These are phyloP conservation scores for Aspergillus taichungensis DNA, from an alignment of 495 filamentous ascomycete genomes.

Conservation along the genomic window DNA sequence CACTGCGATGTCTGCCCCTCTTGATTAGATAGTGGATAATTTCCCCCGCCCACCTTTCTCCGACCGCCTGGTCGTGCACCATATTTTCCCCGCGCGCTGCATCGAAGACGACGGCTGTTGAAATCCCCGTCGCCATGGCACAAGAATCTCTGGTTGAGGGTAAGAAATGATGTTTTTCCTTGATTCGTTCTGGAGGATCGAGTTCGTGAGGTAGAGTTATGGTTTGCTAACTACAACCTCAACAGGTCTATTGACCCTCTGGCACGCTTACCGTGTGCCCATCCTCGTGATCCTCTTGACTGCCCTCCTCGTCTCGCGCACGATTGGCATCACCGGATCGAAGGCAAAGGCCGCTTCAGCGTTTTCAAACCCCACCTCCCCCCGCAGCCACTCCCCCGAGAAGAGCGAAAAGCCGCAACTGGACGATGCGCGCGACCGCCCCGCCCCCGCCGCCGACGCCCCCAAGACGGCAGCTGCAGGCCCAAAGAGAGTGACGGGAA, in stretches of 20 bases:
- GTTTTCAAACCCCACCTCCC: constrained; percentile 28
- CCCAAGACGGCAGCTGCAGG: constrained; percentile 15
- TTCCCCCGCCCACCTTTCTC: no score
- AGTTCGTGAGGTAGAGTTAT: neutral
- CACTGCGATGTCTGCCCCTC: no score
- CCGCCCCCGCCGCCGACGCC: constrained; percentile 1
- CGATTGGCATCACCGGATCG: constrained; percentile 16
- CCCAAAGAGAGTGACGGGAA: constrained; percentile 34
- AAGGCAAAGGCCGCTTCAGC: constrained; percentile 21
- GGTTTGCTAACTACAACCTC: neutral
- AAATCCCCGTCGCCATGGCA: no score
- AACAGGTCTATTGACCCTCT: constrained; percentile 26
- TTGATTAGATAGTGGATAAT: no score
- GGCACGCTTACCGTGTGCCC: constrained; percentile 34
- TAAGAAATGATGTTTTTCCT: neutral
- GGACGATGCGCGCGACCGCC: neutral
- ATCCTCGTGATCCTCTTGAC: constrained; percentile 22
- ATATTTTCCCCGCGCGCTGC: no score
- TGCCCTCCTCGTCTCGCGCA: constrained; percentile 17
- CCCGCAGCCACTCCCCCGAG: constrained; percentile 23
- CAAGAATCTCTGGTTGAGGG: neutral
- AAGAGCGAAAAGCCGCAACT: constrained; percentile 8
- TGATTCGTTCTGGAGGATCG: neutral
- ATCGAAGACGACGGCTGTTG: no score
- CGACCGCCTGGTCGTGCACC: no score